phyloP scores from a whole-genome alignment of 2,329 filamentous ascomycete species.

The Fusarium tricinctum region DNA sequence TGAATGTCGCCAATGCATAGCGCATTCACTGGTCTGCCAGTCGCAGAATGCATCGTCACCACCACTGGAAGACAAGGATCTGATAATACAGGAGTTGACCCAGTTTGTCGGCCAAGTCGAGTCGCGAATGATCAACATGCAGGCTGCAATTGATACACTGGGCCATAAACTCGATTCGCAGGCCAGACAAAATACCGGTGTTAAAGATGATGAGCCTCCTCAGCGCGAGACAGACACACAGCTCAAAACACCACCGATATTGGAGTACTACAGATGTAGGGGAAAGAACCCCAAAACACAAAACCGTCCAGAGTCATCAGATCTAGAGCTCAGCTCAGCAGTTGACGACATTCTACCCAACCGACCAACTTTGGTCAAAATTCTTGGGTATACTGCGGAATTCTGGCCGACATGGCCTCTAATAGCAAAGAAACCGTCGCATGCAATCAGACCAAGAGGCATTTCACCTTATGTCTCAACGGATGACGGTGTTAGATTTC shows the following conservation, averaged over 20 bases:
- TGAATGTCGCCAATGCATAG: constrained; percentile 60
- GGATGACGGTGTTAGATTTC: constrained; percentile 8
- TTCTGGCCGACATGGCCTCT: constrained; percentile 43
- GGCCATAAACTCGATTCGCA: not conserved
- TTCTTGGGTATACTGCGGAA: constrained; percentile 24
- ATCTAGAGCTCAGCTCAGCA: not conserved
- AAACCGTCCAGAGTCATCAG: not conserved
- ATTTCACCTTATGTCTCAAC: not conserved
- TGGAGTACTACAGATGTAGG: constrained; percentile 1
- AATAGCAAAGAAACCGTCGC: not conserved
- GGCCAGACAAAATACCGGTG: not conserved
- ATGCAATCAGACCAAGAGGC: not conserved
- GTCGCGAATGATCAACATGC: constrained; percentile 23
- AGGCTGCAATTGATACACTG: constrained; percentile 16
- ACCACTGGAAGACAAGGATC: constrained; percentile 2
- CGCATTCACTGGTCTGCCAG: constrained; percentile 60
- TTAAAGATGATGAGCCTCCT: not conserved
- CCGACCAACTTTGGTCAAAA: constrained; percentile 1
- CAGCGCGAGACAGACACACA: not conserved
- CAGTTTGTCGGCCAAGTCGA: constrained; percentile 16
- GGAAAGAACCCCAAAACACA: not conserved
- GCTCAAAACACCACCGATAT: not conserved
- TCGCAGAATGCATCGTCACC: constrained; percentile 54
- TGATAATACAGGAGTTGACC: constrained; percentile 4
- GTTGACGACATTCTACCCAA: constrained; percentile 5